Evolutionary conservation across 1,284 basidiomycete species (phyloP), one percentile per base, ranked within the genome.

Genomic region (Bjerkandera adusta): DNA sequence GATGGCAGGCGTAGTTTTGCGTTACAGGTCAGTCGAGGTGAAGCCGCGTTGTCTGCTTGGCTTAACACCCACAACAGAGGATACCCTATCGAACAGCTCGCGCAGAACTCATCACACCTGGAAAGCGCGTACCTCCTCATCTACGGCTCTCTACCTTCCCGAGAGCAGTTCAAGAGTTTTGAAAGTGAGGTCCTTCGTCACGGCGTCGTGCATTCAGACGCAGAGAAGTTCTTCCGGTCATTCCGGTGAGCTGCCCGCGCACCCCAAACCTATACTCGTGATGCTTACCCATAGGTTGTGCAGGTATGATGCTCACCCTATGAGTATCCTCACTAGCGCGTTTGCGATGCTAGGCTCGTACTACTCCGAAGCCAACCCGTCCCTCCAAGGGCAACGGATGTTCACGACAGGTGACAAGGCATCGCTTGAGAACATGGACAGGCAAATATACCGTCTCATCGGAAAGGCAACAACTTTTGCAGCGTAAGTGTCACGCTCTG

Each of bases 1-100:
- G 16, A 35, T 20, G 5, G 15, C 15, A 25, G 20, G 22, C 16
- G n/a, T 48, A 86, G 81, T 89, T 42, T 65, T 90, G 47, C 76
- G 87, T 27, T 89, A 90, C 67, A 77, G 85, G 84, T 84, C 47
- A 48, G 15, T 36, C 43, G 15, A 20, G 22, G 13, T 22, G 15
- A 24, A 33, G 10, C n/a, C 5, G 10, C 8, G 0, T 12, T 1
- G 8, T 10, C 8, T 16, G 18, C 27, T 10, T 20, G 22, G 10
- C 15, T 24, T 11, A 12, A 13, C 33, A 2, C 12, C 4, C 32
- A 12, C 42, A 12, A 1, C 58, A 88, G 90, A 68, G 92, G 92
- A n/a, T 93, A 92, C 63, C 91, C 92, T 7, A 94, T 95, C 54
- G 92, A 95, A 62, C 85, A 93, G 61, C 80, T 95, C 21, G 90